These are phyloP conservation scores for Triglochin maritima DNA, from an alignment of 106 monocot species.

Conservation along the genomic window DNA sequence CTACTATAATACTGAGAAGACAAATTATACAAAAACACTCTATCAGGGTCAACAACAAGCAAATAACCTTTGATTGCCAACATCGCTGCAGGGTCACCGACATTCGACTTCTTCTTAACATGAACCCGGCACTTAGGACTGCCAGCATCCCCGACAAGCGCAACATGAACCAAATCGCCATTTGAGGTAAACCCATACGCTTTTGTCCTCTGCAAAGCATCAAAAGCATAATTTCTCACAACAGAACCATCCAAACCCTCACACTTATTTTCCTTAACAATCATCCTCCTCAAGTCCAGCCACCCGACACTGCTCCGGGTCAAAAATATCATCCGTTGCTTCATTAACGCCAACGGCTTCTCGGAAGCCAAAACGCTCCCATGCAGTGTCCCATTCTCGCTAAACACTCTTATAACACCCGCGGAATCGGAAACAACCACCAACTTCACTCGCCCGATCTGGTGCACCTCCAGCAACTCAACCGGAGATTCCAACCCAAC, in stretches of 20 bases:
- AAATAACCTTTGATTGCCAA: conserved; percentile 75
- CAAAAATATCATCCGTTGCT: conserved; percentile 67
- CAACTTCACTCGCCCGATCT: conserved; percentile 28
- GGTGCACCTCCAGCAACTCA: conserved; percentile 29
- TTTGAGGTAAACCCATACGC: conserved; percentile 74
- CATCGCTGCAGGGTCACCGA: conserved; percentile 45
- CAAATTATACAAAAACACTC: conserved; percentile 63
- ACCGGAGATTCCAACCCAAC: conserved; percentile 8
- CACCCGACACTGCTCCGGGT: conserved; percentile 74
- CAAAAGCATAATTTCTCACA: conserved; percentile 53
- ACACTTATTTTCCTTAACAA: conserved; percentile 56
- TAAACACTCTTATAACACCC: conserved; percentile 66
- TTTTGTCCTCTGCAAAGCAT: conserved; percentile 55
- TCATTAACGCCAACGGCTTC: conserved; percentile 56
- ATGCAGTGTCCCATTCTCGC: conserved; percentile 68
- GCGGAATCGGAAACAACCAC: conserved; percentile 44
- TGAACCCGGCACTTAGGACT: conserved; percentile 79
- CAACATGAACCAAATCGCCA: conserved; percentile 62
- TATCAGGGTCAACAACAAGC: conserved; percentile 41
- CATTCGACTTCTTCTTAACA: conserved; percentile 49
- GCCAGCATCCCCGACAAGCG: conserved; percentile 49
- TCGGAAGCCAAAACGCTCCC: conserved; percentile 52
- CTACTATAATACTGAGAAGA: conserved; percentile 76
- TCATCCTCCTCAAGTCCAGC: conserved; percentile 71
- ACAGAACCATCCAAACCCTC: conserved; percentile 75